Base-by-base conservation (phyloP, 176 grass and related monocot genomes). In the Carex pumila region DNA sequence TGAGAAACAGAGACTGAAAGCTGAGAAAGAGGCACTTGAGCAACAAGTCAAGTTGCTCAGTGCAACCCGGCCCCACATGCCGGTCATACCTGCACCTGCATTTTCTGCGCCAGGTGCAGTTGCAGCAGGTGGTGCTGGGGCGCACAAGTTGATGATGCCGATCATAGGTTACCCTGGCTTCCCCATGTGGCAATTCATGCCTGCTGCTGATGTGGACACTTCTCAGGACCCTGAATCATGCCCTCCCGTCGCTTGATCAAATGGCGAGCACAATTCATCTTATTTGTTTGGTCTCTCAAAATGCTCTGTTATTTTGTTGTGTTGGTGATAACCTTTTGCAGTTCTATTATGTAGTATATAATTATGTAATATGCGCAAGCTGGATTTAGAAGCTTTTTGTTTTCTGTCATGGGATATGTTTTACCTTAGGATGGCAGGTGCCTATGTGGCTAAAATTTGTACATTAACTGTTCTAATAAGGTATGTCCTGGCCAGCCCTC, bases 101-200 rank as follows among this genome's bases (percentile, higher is more conserved):
- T 94, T 95, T 45, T n/a, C 92, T 6, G 53, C 89, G 3, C 95
- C 84, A 14, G 87, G 84, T 3, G 88, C 89, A 18, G 54, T 88
- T 53, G 71, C 89, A 2, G 89, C 89, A 39, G 85, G 71, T 12
- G 88, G 85, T 31, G 47, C 89, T 52, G 86, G 88, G 0, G 86
- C 87, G 7, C 91, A 93, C 81, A 98, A 98, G 86, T 74, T 98
- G 75, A 91, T 98, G 89, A 91, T 98, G 92, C 95, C 92, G 60
- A 57, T 98, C 25, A 90, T 98, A 32, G 80, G 95, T 15, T 98
- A 95, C 84, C 95, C 91, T 47, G 89, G 95, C 65, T 95, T 90
- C 50, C 92, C 92, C 9, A 95, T 98, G 95, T 98, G 95, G 95
- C 95, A 98, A 63, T 95, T 95, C 88, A 95, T 98, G 95, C 92